Conservation (phyloP, 108 stramenopile genomes). For the Nitzschia sp. region DNA sequence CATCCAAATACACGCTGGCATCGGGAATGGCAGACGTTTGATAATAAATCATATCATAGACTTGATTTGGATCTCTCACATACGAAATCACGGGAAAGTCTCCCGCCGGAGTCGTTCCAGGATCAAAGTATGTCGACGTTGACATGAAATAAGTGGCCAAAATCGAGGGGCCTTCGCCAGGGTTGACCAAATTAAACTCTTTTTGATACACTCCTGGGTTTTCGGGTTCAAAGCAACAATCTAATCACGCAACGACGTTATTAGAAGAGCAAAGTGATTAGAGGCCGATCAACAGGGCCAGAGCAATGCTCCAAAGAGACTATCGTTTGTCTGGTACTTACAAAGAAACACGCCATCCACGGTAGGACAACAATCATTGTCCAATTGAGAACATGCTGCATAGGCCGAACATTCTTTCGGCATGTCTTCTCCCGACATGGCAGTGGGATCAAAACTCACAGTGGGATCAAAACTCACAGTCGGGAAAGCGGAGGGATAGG, state of each 20-base stretch:
- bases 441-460: not conserved
- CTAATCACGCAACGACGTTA: not conserved
- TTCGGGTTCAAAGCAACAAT: conserved; percentile 24
- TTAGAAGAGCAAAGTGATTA: not conserved
- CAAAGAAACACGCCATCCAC: conserved; percentile 1
- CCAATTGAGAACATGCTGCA: conserved; percentile 2
- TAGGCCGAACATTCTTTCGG: not conserved
- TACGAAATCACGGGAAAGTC: conserved; percentile 3
- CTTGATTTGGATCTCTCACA: not conserved
- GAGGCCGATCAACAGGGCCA: not conserved
- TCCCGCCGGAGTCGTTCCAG: conserved; percentile 1
- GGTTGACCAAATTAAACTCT: conserved; percentile 5
- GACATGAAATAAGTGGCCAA: conserved; percentile 12
- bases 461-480: not conserved
- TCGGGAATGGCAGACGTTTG: not conserved
- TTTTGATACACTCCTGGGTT: not conserved
- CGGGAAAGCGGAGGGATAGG: too few relatives aligned
- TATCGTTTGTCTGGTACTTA: conserved; percentile 1
- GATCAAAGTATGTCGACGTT: not conserved
- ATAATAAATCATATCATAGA: conserved; percentile 25
- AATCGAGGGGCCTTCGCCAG: not conserved
- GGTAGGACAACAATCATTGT: conserved; percentile 17
- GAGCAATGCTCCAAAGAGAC: not conserved
- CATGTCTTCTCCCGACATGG: not conserved
- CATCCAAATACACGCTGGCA: conserved; percentile 10